A percentile compares a stretch with the other conserved stretches of the same genome.
These are phyloP conservation scores for Canavalia gladiata DNA, from an alignment of 306 rosid genomes.

Conservation along the genomic window DNA sequence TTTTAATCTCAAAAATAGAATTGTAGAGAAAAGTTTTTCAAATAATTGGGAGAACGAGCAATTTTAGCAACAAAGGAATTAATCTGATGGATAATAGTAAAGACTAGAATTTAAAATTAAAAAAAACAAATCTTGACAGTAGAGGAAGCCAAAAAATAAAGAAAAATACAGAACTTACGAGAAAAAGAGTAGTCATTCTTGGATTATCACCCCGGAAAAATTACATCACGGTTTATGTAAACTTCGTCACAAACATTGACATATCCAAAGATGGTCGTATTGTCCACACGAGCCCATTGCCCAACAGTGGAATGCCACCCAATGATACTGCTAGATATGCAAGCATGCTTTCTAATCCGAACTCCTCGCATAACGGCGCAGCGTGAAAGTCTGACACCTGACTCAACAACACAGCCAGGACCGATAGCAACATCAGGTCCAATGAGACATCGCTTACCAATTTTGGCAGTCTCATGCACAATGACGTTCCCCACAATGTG, in stretches of 20 bases:
- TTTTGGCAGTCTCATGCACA: slow-evolving; percentile 85
- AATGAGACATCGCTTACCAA: slow-evolving; percentile 96
- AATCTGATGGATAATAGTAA: too few species aligned
- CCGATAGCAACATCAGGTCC: slow-evolving; percentile 99
- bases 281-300: slow-evolving; percentile 98
- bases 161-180: too few species aligned
- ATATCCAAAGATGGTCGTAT: slow-evolving; percentile 96
- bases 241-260: slow-evolving; percentile 92
- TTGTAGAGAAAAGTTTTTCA: too few species aligned
- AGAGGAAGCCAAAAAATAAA: too few species aligned
- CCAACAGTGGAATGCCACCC: slow-evolving; percentile 99
- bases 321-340: slow-evolving; percentile 92
- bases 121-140: too few species aligned
- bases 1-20: too few species aligned
- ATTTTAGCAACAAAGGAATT: too few species aligned
- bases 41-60: too few species aligned
- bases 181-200: too few species aligned
- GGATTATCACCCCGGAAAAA: slow-evolving; percentile 59
- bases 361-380: slow-evolving; percentile 95
- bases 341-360: slow-evolving; percentile 85
- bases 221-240: slow-evolving; percentile 94
- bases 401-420: slow-evolving; percentile 87
- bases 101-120: too few species aligned
- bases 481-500: slow-evolving; percentile 92
- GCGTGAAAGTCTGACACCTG: slow-evolving; percentile 94